Evolutionary conservation across 371 early-diverging fungal species (phyloP).

Genomic region (Quaeritorhiza haematococci): DNA sequence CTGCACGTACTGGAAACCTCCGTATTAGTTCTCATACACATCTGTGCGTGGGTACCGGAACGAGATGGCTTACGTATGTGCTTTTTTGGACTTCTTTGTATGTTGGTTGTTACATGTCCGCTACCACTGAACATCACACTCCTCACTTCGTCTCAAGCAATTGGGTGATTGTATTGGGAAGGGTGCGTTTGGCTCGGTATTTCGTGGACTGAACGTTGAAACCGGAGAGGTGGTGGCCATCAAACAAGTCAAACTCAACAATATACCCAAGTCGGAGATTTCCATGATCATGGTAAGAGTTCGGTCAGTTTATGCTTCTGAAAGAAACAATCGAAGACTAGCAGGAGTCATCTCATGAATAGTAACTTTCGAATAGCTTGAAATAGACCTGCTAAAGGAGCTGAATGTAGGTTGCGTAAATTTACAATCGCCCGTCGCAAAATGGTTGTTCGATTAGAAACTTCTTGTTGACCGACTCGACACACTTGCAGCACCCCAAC

Average conservation of each 20-base stretch:
- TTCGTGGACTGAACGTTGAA: conserved; percentile 69
- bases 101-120: too few species aligned
- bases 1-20: too few species aligned
- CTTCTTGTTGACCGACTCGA: not conserved
- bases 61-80: too few species aligned
- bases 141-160: too few species aligned
- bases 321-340: conserved; percentile 2
- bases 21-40: too few species aligned
- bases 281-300: conserved; percentile 49
- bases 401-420: conserved; percentile 46
- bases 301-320: not conserved
- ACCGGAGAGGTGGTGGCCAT: conserved; percentile 86
- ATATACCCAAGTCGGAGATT: conserved; percentile 44
- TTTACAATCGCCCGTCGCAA: not conserved
- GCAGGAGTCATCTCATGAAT: not conserved
- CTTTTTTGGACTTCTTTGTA: too few species aligned
- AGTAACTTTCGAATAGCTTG: conserved; percentile 39
- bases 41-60: too few species aligned
- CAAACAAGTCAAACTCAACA: conserved; percentile 60
- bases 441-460: not conserved
- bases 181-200: conserved; percentile 85
- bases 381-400: conserved; percentile 62
- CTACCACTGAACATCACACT: too few species aligned
- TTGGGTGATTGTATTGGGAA: conserved; percentile 87
- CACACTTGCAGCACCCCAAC: conserved; percentile 68